Conservation (phyloP, 768 basidiomycete genomes). For the Asterophora lycoperdoides region DNA sequence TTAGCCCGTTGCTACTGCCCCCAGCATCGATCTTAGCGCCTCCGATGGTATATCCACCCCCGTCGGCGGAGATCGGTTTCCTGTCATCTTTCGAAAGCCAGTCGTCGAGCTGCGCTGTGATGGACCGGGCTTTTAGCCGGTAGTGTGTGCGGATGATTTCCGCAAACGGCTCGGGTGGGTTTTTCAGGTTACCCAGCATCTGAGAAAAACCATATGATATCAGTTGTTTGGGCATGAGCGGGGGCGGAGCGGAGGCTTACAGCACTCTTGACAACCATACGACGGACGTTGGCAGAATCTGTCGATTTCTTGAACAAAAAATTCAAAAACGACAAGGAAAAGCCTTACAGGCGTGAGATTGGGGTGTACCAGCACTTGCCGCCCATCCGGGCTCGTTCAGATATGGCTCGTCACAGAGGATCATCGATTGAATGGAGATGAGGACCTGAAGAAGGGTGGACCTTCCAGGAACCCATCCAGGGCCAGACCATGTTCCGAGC, state of each 20-base stretch:
- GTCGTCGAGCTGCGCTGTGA: slow-evolving; percentile 69
- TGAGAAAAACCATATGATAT: slow-evolving; percentile 29
- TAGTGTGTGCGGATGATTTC: slow-evolving; percentile 91
- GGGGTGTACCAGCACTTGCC: slow-evolving; percentile 61
- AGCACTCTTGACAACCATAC: slow-evolving; percentile 90
- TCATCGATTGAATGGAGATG: slow-evolving; percentile 96
- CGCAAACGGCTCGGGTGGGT: slow-evolving; percentile 79
- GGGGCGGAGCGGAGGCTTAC: slow-evolving; percentile 36
- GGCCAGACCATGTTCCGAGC: slow-evolving; percentile 89
- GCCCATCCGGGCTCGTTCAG: slow-evolving; percentile 93
- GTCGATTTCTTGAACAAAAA: slow-evolving; percentile 3
- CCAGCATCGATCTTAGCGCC: slow-evolving; percentile 31
- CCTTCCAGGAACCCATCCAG: slow-evolving; percentile 89
- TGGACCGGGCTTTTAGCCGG: slow-evolving; percentile 71
- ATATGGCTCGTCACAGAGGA: slow-evolving; percentile 91
- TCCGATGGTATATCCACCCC: slow-evolving; percentile 35
- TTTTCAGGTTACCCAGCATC: slow-evolving; percentile 84
- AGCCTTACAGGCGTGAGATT: slow-evolving; percentile 69
- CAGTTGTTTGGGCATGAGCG: background rate
- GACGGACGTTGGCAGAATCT: slow-evolving; percentile 90
- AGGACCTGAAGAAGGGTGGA: slow-evolving; percentile 89
- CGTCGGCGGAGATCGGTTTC: slow-evolving; percentile 49
- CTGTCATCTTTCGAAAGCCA: slow-evolving; percentile 81
- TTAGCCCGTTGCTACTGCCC: slow-evolving; percentile 54
- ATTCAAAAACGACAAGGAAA: background rate